Evolutionary conservation across 2,329 filamentous ascomycete genomes (phyloP), one percentile per base, ranked within the genome.

Genomic region (Pestalotiopsis sp.): DNA sequence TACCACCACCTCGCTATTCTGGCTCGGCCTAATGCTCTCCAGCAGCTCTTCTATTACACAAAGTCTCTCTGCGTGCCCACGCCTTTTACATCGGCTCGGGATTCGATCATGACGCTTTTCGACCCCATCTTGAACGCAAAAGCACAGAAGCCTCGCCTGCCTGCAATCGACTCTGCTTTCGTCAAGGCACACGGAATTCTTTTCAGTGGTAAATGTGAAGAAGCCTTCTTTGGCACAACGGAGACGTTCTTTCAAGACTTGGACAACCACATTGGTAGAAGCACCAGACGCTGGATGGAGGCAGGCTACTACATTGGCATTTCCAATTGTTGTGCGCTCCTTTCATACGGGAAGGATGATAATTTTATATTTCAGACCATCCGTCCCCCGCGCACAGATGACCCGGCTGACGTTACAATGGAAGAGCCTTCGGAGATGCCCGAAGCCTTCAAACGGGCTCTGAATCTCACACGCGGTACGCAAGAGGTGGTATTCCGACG

Each of bases 1-100:
- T 96, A 97, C 68, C 94, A 98, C 72, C 94, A 98, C 74, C 82
- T 98, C 0, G 95, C 94, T 0, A 94, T 95, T 30, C 78, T 95
- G 0, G 91, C 92, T 0, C 81, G 91, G 0, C 91, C 91, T 0
- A 90, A 92, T 68, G 86, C 86, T 0, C 78, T 94, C 0, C 88
- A 91, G 66, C 92, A 95, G 75, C 78, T 94, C 0, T 94, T 88
- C 73, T 92, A 88, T 68, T 95, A 94, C 71, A 80, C 85, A 0
- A 93, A 93, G 69, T 89, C 89, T 0, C 82, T 95, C 0, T 92
- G 89, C 38, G 92, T 92, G 0, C 82, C 87, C 0, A 84, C 89
- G 2, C 89, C 90, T 0, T 95, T 95, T 68, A 76, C 78, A 0
- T 90, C 88, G 20, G 89, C 91, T 0, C 84, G 86, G 5, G 91